Base-by-base conservation (phyloP, 148 eudicot genomes). In the Vaccinium corymbosum region DNA sequence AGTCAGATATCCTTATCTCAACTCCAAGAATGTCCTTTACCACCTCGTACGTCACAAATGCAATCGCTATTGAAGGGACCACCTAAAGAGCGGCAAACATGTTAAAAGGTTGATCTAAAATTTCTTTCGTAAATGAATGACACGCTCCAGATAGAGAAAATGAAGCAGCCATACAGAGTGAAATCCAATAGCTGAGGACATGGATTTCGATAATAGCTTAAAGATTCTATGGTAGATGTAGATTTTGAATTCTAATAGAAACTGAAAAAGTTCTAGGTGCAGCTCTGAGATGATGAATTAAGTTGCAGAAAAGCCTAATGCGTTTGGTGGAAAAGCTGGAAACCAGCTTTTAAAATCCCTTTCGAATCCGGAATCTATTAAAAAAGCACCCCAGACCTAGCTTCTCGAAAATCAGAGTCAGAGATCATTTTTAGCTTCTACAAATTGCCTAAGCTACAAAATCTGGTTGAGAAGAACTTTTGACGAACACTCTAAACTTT, bases 1-100 rank as follows among this genome's bases (percentile, higher is more conserved):
- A 95, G 80, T 93, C 98, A 48, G 97, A 94, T 84, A 95, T 94
- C 90, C 92, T 90, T 90, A 95, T 90, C 89, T 94, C 98, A 77
- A 95, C 98, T 81, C 97, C 97, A 35, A 95, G 93, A 52, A 94
- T 82, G 84, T 93, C 94, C 88, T 91, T 95, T 48, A 94, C 95
- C 80, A 89, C 89, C 89, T 95, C 98, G 51, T 95, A 94, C 17
- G 94, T 86, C 87, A 95, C 98, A 85, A 95, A 95, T 66, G 98
- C 97, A 75, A 95, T 89, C 20, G 97, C 91, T 81, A 95, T 95
- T 0, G 97, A 95, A 16, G 97, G 97, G n/a, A 95, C 98, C 73
- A 94, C 98, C 98, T 95, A 82, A 35, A 87, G 83, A 46, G 19
- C n/a, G 61, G 46, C 42, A 86, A 53, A 51, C 35, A 27, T n/a